A percentile compares a stretch with the other conserved stretches of the same genome.
These are phyloP conservation scores for Dioscorea cayenensis DNA, from an alignment of 116 monocot species.

Conservation along the genomic window DNA sequence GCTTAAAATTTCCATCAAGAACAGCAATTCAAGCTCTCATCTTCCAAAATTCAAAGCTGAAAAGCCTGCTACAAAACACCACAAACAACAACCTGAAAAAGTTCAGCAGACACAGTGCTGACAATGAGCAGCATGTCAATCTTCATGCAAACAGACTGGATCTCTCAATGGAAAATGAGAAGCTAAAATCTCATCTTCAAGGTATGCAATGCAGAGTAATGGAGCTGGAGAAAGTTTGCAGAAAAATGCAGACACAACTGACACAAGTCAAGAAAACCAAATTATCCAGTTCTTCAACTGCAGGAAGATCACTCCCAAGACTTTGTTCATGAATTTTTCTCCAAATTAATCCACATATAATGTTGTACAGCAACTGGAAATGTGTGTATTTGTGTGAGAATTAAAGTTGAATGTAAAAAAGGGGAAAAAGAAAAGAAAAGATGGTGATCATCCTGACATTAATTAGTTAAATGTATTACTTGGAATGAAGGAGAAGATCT, in stretches of 20 bases:
- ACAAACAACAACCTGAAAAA: slow-evolving; percentile 18
- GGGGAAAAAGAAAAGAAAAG: background rate
- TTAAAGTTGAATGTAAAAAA: slow-evolving; percentile 12
- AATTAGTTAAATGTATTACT: background rate
- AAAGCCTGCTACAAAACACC: slow-evolving; percentile 41
- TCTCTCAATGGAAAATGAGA: slow-evolving; percentile 45
- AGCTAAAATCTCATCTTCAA: slow-evolving; percentile 50
- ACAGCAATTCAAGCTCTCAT: slow-evolving; percentile 54
- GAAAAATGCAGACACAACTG: slow-evolving; percentile 78
- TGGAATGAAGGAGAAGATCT: background rate
- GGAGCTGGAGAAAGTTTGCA: slow-evolving; percentile 81
- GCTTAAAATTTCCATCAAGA: slow-evolving; percentile 68
- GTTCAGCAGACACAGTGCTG: background rate
- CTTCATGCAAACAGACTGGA: slow-evolving; percentile 64
- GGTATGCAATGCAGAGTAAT: slow-evolving; percentile 85
- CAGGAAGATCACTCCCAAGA: slow-evolving; percentile 64
- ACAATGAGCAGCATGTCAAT: slow-evolving; percentile 38
- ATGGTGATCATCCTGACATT: background rate
- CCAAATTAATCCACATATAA: background rate
- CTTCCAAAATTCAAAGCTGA: slow-evolving; percentile 70
- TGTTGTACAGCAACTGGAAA: slow-evolving; percentile 20
- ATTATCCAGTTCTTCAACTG: slow-evolving; percentile 4
- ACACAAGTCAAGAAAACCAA: slow-evolving; percentile 41
- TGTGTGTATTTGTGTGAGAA: slow-evolving; percentile 2
- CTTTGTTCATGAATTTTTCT: slow-evolving; percentile 59